These are phyloP conservation scores for Closterium sp. DNA, from an alignment of 139 green algal species.

Conservation along the genomic window DNA sequence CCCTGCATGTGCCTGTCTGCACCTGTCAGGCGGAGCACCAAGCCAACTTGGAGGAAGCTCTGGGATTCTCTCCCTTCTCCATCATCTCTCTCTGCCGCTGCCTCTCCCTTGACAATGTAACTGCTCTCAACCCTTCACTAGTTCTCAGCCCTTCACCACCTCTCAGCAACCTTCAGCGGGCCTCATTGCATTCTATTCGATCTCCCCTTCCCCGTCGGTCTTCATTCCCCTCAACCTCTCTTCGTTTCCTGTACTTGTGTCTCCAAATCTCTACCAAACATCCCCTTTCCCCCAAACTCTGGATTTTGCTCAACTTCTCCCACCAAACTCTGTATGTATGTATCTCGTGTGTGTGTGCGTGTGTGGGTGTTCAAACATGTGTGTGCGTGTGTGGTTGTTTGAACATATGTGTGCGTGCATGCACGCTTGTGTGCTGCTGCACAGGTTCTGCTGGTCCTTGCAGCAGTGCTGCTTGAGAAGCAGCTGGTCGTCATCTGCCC, in stretches of 20 bases:
- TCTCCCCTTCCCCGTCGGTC: not conserved
- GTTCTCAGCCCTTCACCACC: too few relatives aligned
- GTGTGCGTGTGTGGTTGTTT: not conserved
- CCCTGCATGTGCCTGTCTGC: not conserved
- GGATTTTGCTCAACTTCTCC: too few relatives aligned
- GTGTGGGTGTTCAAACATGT: too few relatives aligned
- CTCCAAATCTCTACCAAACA: too few relatives aligned
- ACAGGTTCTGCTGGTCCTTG: conserved; percentile 32
- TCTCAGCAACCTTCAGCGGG: not conserved
- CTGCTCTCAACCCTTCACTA: conserved; percentile 55
- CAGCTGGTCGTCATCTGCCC: conserved; percentile 87
- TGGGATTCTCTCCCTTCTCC: not conserved
- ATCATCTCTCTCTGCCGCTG: conserved; percentile 56
- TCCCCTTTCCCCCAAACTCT: too few relatives aligned
- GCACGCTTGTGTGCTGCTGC: not conserved
- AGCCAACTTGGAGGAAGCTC: not conserved
- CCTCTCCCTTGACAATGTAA: conserved; percentile 78
- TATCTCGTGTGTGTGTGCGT: too few relatives aligned
- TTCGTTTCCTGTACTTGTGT: too few relatives aligned
- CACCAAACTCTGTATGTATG: too few relatives aligned
- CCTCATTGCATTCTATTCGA: not conserved
- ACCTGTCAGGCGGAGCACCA: too few relatives aligned
- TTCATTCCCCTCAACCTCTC: too few relatives aligned
- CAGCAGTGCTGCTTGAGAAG: conserved; percentile 77
- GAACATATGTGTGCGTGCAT: not conserved